Percentiles rank a stretch among this genome's conserved stretches.
These are phyloP conservation scores for Citrullus amarus DNA, from an alignment of 306 rosid species.

Conservation along the genomic window DNA sequence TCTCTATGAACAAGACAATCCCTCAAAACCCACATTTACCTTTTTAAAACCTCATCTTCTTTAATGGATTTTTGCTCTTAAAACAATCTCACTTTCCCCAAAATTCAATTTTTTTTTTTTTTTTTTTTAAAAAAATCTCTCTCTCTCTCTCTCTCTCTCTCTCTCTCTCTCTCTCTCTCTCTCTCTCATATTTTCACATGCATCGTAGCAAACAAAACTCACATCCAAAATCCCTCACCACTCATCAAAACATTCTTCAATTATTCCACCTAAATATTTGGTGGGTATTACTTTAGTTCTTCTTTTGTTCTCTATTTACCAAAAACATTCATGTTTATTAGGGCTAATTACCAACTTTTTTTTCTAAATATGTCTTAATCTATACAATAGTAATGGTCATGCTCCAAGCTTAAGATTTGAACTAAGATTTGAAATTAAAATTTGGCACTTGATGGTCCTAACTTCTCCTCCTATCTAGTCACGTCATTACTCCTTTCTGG, in stretches of 20 bases:
- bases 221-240: constrained; percentile 10
- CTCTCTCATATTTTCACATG: constrained; percentile 24
- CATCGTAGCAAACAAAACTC: constrained; percentile 26
- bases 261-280: constrained; percentile 18
- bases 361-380: background rate
- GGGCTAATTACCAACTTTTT: background rate
- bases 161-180: constrained; percentile 2
- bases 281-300: background rate
- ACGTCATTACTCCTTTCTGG: no score
- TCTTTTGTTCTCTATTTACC: background rate
- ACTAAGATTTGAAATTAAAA: no score
- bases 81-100: constrained; percentile 24
- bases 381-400: no score
- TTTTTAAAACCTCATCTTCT: background rate
- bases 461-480: no score
- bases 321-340: background rate
- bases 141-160: no score
- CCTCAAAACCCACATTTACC: background rate
- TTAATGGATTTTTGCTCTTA: background rate
- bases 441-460: no score
- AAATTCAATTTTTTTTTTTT: background rate
- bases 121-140: no score
- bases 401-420: no score
- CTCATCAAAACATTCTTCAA: constrained; percentile 26
- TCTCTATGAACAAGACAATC: constrained; percentile 1